Evolutionary conservation across 768 basidiomycete genomes (phyloP).

Genomic region (Naganishia randhawae): DNA sequence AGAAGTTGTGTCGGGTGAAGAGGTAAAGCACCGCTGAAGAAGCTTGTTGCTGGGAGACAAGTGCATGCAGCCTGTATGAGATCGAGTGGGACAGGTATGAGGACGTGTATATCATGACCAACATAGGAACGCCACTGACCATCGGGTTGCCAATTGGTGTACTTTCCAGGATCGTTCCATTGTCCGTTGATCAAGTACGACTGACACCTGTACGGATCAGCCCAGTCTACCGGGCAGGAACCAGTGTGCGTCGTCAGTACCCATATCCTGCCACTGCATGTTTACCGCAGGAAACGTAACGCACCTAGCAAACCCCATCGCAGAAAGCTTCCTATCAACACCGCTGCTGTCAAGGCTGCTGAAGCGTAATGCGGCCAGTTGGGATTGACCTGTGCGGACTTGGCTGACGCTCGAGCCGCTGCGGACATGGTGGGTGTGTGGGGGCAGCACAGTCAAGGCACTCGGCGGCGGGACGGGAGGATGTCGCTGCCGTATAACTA

Average conservation of each 20-base stretch:
- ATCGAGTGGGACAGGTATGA: not conserved
- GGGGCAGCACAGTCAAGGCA: no score
- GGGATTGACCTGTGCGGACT: constrained; percentile 41
- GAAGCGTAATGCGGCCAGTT: constrained; percentile 51
- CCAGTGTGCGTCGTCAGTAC: constrained; percentile 6
- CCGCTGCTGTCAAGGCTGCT: constrained; percentile 43
- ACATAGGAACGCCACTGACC: constrained; percentile 55
- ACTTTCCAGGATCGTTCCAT: constrained; percentile 66
- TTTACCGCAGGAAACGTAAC: constrained; percentile 21
- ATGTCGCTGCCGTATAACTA: no score
- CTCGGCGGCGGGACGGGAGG: no score
- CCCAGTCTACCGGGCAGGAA: constrained; percentile 57
- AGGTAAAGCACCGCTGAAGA: constrained; percentile 29
- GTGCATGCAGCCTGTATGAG: constrained; percentile 70
- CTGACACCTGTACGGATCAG: constrained; percentile 69
- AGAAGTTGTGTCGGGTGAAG: constrained; percentile 20
- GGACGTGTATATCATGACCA: not conserved
- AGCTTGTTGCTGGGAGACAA: constrained; percentile 45
- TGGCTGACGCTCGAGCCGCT: constrained; percentile 21
- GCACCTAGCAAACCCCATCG: constrained; percentile 50
- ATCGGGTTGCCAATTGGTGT: constrained; percentile 80
- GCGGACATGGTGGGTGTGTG: constrained; percentile 25
- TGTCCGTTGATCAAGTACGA: constrained; percentile 67
- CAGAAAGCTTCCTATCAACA: constrained; percentile 46
- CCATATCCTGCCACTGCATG: no score